Conservation (phyloP, 768 basidiomycete genomes). For the Leccinum boreale region DNA sequence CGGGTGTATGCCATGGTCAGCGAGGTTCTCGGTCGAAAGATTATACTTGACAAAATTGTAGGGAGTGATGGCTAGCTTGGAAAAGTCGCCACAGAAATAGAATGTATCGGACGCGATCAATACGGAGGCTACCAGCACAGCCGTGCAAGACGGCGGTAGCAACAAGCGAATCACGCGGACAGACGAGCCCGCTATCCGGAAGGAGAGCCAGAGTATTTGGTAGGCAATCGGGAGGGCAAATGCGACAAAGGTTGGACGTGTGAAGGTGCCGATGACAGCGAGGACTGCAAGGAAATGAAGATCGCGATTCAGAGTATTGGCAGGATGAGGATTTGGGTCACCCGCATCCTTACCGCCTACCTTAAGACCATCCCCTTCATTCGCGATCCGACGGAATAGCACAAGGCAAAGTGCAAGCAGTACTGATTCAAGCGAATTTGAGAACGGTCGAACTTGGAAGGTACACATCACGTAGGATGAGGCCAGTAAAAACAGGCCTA, state of each 20-base stretch:
- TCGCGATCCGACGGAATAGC: slow-evolving; percentile 19
- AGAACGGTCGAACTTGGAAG: slow-evolving; percentile 40
- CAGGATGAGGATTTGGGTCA: background rate
- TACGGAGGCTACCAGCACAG: slow-evolving; percentile 6
- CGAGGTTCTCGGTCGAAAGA: slow-evolving; percentile 34
- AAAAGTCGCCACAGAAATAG: slow-evolving; percentile 31
- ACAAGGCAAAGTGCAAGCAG: slow-evolving; percentile 30
- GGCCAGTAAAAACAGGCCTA: slow-evolving; percentile 28
- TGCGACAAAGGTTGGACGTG: slow-evolving; percentile 35
- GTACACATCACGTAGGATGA: slow-evolving; percentile 37
- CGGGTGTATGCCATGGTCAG: slow-evolving; percentile 39
- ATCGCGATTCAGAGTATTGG: slow-evolving; percentile 8
- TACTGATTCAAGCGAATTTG: slow-evolving; percentile 36
- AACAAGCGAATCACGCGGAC: slow-evolving; percentile 5
- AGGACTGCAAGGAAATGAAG: slow-evolving; percentile 26
- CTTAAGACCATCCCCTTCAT: background rate
- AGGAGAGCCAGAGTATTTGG: slow-evolving; percentile 20
- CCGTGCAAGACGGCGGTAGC: slow-evolving; percentile 23
- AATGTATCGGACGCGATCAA: slow-evolving; percentile 30
- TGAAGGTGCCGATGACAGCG: slow-evolving; percentile 32
- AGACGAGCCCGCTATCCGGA: slow-evolving; percentile 9
- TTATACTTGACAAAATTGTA: slow-evolving; percentile 39
- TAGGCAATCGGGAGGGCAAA: slow-evolving; percentile 32
- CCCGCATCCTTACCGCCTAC: background rate
- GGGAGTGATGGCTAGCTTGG: slow-evolving; percentile 30